Conservation (phyloP, 1,284 basidiomycete genomes). For the Malassezia yamatoensis region DNA sequence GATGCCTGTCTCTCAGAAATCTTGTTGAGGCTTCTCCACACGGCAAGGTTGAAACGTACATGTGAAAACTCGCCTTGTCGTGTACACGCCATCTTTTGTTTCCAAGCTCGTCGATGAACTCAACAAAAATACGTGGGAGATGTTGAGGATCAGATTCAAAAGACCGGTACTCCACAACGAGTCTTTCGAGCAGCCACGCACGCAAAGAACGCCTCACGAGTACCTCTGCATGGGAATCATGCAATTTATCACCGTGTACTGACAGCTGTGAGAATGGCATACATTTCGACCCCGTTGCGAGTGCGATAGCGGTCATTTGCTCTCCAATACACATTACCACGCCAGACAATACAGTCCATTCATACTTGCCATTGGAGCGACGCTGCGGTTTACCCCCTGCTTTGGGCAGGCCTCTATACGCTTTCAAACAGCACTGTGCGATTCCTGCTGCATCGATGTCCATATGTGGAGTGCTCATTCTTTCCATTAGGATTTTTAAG, state of each 20-base stretch:
- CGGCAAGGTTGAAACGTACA: conserved; percentile 79
- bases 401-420: conserved; percentile 12
- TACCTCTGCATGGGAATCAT: conserved; percentile 83
- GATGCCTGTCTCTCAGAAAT: background rate
- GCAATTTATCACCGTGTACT: conserved; percentile 64
- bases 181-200: conserved; percentile 68
- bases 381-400: conserved; percentile 19
- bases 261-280: conserved; percentile 61
- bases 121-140: conserved; percentile 5
- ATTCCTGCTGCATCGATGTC: background rate
- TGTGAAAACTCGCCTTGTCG: conserved; percentile 54
- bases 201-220: conserved; percentile 67
- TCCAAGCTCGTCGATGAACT: too few species aligned
- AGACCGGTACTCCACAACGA: conserved; percentile 47
- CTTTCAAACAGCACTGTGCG: conserved; percentile 11
- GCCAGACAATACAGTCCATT: conserved; percentile 24
- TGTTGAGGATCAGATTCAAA: background rate
- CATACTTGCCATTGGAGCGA: conserved; percentile 21
- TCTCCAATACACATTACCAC: conserved; percentile 1
- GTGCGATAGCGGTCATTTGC: conserved; percentile 53
- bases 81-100: conserved; percentile 52
- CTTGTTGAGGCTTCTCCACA: conserved; percentile 55
- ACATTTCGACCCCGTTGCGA: conserved; percentile 78
- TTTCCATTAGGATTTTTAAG: conserved; percentile 9
- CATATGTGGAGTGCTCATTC: conserved; percentile 2